Base-by-base conservation (phyloP, 2,329 filamentous ascomycete genomes). In the Akanthomyces dipterigenus region DNA sequence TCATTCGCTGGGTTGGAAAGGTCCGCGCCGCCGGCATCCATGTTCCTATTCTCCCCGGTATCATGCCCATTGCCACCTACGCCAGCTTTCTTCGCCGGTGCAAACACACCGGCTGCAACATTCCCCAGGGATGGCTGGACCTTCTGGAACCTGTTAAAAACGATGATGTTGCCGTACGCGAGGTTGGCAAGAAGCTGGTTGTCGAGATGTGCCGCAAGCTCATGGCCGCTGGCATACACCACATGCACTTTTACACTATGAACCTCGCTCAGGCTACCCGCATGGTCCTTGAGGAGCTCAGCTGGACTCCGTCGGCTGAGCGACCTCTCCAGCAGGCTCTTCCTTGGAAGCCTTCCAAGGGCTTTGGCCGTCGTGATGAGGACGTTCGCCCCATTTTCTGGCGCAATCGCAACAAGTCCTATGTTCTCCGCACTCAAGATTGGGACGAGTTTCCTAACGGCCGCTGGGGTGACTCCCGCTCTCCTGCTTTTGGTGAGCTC, bases 361-460 rank as follows among this genome's bases (percentile, higher is more conserved):
- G 88, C 49, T 84, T 96, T 65, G 90, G 92, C 58, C 87, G 95
- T 53, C 85, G 93, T 69, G 90, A 91, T 53, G 95, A 99, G 77
- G 96, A 97, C 70, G 95, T 99, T 48, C 90, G 95, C 58, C 95
- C 95, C 38, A 96, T 99, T 67, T 99, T 99, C 82, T 99, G 95
- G 95, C 88, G 93, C 68, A 97, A 98, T 77, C 87, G 95, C 62
- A 95, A 96, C 76, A 92, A 95, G 71, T 96, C 93, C 4, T 99
- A 99, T 70, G 88, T 99, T 60, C 87, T 91, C 61, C 91, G 95
- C 60, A 99, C 95, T 0, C 93, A 97, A 72, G 93, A 97, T 68
- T 99, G 95, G 95, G 95, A 99, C 70, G 95, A 99, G 74, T 99
- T 97, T 69, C 95, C 95, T 61, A 99, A 99, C 80, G 95, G 95